Conservation (phyloP, 2,329 filamentous ascomycete species). For the Cryphonectria parasitica region DNA sequence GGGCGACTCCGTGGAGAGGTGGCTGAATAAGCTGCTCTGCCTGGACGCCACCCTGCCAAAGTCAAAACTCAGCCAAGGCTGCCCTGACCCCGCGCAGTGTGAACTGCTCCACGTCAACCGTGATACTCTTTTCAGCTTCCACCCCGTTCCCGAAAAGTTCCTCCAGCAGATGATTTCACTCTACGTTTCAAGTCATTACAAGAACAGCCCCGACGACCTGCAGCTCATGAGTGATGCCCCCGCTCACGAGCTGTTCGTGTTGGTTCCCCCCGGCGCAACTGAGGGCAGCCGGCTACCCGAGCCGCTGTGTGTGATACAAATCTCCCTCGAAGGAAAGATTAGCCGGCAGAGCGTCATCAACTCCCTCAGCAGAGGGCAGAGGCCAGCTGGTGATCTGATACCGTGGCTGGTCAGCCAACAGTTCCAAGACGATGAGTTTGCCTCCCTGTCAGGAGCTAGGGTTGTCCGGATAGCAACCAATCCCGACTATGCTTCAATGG, state of each 20-base stretch:
- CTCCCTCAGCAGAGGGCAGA: constrained; percentile 83
- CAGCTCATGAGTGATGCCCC: constrained; percentile 98
- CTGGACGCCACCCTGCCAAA: constrained; percentile 89
- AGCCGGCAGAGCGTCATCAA: constrained; percentile 91
- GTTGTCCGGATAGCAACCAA: constrained; percentile 95
- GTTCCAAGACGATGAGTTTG: constrained; percentile 97
- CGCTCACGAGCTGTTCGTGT: constrained; percentile 92
- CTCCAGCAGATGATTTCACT: constrained; percentile 97
- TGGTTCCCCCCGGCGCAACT: constrained; percentile 83
- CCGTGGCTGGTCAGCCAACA: constrained; percentile 98
- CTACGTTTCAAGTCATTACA: constrained; percentile 97
- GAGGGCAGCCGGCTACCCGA: constrained; percentile 81
- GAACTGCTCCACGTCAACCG: constrained; percentile 93
- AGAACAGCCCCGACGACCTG: constrained; percentile 97
- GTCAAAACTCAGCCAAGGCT: constrained; percentile 75
- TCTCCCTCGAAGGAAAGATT: constrained; percentile 92
- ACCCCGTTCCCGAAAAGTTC: constrained; percentile 95
- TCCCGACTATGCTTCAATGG: constrained; percentile 89
- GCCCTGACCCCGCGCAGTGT: constrained; percentile 88
- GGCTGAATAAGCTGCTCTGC: constrained; percentile 93
- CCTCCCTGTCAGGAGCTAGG: constrained; percentile 86
- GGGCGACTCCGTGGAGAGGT: constrained; percentile 90
- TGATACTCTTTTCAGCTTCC: constrained; percentile 97
- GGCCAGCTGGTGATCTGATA: constrained; percentile 90
- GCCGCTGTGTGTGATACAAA: constrained; percentile 91